Percentiles rank a stretch among this genome's conserved stretches.
Conservation (phyloP, 768 basidiomycete species). For the Panellus pusillus region DNA sequence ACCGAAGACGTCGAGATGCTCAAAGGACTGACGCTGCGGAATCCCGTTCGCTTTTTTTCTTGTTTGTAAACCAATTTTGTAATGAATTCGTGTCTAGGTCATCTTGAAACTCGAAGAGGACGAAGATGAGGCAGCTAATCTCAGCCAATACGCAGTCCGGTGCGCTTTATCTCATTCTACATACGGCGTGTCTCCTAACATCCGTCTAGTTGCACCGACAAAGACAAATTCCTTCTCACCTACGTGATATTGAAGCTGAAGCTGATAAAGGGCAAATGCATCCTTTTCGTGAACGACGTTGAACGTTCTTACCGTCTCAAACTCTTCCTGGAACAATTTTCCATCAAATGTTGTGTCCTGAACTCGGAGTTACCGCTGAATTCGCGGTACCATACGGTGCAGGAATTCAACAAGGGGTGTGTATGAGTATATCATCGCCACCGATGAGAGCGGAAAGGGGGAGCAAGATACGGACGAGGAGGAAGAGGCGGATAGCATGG, state of each 20-base stretch:
- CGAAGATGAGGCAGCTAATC: slow-evolving; percentile 74
- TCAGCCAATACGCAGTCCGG: slow-evolving; percentile 87
- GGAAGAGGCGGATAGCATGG: slow-evolving; percentile 50
- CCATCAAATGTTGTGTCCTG: slow-evolving; percentile 92
- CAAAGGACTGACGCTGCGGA: slow-evolving; percentile 84
- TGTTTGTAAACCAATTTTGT: background rate
- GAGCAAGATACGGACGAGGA: slow-evolving; percentile 35
- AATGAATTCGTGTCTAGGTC: slow-evolving; percentile 45
- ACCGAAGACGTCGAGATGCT: slow-evolving; percentile 92
- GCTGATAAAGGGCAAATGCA: slow-evolving; percentile 93
- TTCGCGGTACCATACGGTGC: slow-evolving; percentile 94
- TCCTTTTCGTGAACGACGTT: slow-evolving; percentile 95
- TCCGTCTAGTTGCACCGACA: slow-evolving; percentile 73
- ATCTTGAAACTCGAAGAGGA: slow-evolving; percentile 87
- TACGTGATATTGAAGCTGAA: slow-evolving; percentile 97
- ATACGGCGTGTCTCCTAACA: slow-evolving; percentile 1
- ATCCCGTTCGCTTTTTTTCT: slow-evolving; percentile 63
- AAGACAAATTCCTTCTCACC: slow-evolving; percentile 94
- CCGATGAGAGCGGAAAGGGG: slow-evolving; percentile 77
- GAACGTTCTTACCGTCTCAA: slow-evolving; percentile 94
- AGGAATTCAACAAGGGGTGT: slow-evolving; percentile 99
- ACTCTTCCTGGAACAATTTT: slow-evolving; percentile 97
- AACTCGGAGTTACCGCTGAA: slow-evolving; percentile 96
- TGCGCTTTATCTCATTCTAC: slow-evolving; percentile 30
- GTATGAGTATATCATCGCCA: slow-evolving; percentile 98